Base-by-base conservation (phyloP, 768 basidiomycete species). In the Cyclocybe cylindracea region DNA sequence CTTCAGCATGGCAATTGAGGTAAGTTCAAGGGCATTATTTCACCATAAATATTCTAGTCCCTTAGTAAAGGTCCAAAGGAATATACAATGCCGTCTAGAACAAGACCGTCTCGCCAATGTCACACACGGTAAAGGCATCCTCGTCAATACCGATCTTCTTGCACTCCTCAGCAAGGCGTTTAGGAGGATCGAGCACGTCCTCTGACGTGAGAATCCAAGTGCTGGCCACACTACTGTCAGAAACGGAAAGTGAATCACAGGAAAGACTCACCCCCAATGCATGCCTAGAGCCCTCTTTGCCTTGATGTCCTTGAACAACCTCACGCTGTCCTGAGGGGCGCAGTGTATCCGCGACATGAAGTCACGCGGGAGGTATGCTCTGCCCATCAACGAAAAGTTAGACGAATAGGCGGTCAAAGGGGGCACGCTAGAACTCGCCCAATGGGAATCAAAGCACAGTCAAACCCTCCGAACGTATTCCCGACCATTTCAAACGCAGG, bases 401-500 rank as follows among this genome's bases (percentile, higher is more conserved):
- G 16, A 46, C 67, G 39, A n/a, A 61, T 64, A 19, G 67, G 0
- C 39, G 10, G 33, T 9, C 2, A 33, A 42, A n/a, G 40, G 41
- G 11, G 29, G 10, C 10, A 39, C 7, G 40, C 0, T 34, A 2
- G 40, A 43, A 19, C 66, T 62, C 61, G 69, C 79, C 77, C 84
- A 80, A 87, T 87, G 0, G 88, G 87, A 51, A 90, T 84, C 65
- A 88, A 63, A 4, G 84, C 84, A 32, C 89, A 67, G 61, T 89
- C 86, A 57, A 90, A 84, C 0, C 76, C 78, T 0, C 84, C 85
- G 55, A 83, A 83, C 9, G 62, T 65, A 43, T 79, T 72, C 2
- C 89, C 89, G 45, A 92, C 85, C 65, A 86, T 78, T 60, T 78
- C 77, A 66, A 92, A 92, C 4, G 79, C 88, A 5, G 89, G 89